Conservation (phyloP, 805 yeast genomes). For the Yamadazyma nakazawae region DNA sequence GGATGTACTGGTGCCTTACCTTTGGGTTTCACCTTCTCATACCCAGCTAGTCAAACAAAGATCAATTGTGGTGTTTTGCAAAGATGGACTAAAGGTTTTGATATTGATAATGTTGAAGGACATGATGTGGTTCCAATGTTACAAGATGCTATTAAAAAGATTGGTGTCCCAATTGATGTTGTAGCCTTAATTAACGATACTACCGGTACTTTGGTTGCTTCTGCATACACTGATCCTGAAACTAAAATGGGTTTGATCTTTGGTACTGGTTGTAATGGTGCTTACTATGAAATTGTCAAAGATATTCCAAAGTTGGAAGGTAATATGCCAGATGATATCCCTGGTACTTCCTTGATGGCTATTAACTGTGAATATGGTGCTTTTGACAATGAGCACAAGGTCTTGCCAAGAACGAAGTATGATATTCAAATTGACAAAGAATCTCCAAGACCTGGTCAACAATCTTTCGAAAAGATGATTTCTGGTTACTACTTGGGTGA, state of each 20-base stretch:
- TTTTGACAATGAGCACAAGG: conserved; percentile 82
- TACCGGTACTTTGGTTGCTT: conserved; percentile 94
- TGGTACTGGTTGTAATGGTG: conserved; percentile 98
- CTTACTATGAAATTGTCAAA: conserved; percentile 75
- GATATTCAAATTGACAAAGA: conserved; percentile 77
- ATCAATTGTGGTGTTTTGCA: conserved; percentile 85
- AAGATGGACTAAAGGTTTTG: conserved; percentile 98
- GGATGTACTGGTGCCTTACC: conserved; percentile 64
- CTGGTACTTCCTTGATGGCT: conserved; percentile 74
- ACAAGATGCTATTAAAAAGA: conserved; percentile 65
- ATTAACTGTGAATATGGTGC: conserved; percentile 99
- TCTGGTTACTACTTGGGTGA: conserved; percentile 97
- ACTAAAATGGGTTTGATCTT: conserved; percentile 93
- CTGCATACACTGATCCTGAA: conserved; percentile 84
- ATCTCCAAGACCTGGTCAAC: conserved; percentile 96
- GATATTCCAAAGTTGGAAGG: conserved; percentile 83
- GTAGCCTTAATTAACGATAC: conserved; percentile 96
- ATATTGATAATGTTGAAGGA: conserved; percentile 90
- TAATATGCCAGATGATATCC: conserved; percentile 58
- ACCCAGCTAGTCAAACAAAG: conserved; percentile 80
- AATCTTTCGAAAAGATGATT: conserved; percentile 94
- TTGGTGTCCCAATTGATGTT: conserved; percentile 73
- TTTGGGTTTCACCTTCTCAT: conserved; percentile 92
- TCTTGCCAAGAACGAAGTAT: conserved; percentile 86
- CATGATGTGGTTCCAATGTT: conserved; percentile 91